These are phyloP conservation scores for Lichtheimia corymbifera DNA, from an alignment of 371 early-diverging fungal genomes.

Conservation along the genomic window DNA sequence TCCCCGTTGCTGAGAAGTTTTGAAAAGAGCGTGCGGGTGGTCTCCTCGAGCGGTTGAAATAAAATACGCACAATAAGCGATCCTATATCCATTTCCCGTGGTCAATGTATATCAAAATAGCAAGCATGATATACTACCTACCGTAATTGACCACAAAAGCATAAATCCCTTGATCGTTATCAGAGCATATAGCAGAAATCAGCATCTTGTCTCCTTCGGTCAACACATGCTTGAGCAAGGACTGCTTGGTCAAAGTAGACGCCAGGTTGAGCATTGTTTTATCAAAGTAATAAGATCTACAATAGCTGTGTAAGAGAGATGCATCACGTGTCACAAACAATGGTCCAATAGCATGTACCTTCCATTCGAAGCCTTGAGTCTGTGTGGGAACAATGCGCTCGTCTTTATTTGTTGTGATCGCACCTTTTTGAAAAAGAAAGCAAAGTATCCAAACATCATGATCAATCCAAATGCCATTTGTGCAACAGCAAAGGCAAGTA, in stretches of 20 bases:
- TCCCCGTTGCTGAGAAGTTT: conserved; percentile 36
- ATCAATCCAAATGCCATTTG: conserved; percentile 67
- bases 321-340: background rate
- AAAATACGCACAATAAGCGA: conserved; percentile 89
- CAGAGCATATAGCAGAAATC: conserved; percentile 62
- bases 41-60: conserved; percentile 94
- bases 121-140: conserved; percentile 19
- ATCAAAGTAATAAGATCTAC: conserved; percentile 62
- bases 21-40: conserved; percentile 81
- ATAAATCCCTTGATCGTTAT: conserved; percentile 78
- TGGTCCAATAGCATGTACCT: conserved; percentile 14
- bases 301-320: background rate
- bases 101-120: background rate
- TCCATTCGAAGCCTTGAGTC: conserved; percentile 32
- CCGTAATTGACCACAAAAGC: conserved; percentile 87
- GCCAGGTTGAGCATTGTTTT: conserved; percentile 60
- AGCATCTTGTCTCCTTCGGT: conserved; percentile 96
- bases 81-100: conserved; percentile 44
- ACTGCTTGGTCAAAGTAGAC: conserved; percentile 80
- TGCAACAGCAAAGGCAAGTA: conserved; percentile 78
- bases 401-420: conserved; percentile 18
- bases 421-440: conserved; percentile 48
- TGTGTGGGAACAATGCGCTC: conserved; percentile 38
- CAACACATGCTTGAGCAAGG: conserved; percentile 86
- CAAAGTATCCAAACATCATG: conserved; percentile 61